phyloP scores from a whole-genome alignment of 176 grass and related monocot species.

The Aegilops sharonensis region DNA sequence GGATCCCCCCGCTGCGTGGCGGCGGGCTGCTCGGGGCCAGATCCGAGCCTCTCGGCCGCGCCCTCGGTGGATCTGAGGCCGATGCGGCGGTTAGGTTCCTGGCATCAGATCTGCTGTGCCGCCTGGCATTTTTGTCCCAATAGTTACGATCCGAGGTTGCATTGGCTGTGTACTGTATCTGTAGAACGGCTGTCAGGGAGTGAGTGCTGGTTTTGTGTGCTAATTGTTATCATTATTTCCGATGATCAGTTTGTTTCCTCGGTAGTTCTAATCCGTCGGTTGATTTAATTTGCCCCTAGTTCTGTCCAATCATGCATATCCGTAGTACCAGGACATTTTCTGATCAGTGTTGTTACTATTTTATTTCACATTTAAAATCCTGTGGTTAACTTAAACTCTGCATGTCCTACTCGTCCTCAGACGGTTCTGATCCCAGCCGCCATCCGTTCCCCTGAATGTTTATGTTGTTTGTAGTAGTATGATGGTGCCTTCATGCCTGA shows the following conservation, averaged over 20 bases:
- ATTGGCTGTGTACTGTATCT: neutral
- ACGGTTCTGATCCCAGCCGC: neutral
- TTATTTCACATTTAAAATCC: too few relatives aligned
- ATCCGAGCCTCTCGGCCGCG: neutral
- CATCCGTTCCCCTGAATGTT: neutral
- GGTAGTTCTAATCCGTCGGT: neutral
- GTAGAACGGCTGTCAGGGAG: too few relatives aligned
- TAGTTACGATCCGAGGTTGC: neutral
- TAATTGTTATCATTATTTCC: too few relatives aligned
- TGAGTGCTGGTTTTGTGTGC: neutral
- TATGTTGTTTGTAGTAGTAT: slow-evolving; percentile 36
- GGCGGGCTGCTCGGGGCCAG: neutral
- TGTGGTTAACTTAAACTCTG: neutral
- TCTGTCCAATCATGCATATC: too few relatives aligned
- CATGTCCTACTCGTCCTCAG: neutral
- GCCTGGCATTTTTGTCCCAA: neutral
- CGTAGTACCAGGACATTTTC: too few relatives aligned
- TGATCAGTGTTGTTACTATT: too few relatives aligned
- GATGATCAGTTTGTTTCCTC: neutral
- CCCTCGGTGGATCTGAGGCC: neutral
- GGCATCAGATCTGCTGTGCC: neutral
- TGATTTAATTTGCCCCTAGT: neutral
- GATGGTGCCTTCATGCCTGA: slow-evolving; percentile 36
- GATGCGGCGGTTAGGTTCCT: neutral
- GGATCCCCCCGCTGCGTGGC: neutral